Conservation (phyloP, 2,329 filamentous ascomycete species). For the Ceratocystis destructans region DNA sequence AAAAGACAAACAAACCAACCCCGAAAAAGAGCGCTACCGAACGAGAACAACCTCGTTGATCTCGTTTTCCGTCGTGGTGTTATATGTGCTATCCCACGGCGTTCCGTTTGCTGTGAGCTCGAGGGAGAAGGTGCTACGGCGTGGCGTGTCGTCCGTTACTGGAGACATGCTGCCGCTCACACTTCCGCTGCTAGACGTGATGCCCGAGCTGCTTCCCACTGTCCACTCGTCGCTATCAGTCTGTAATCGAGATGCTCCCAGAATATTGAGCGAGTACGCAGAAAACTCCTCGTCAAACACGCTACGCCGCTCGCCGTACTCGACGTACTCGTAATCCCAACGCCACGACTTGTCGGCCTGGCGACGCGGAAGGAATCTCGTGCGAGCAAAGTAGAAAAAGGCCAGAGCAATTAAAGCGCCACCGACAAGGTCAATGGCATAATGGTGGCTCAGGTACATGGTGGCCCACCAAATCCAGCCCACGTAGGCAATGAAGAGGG, state of each 20-base stretch:
- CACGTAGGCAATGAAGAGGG: conserved; percentile 69
- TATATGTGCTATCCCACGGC: conserved; percentile 28
- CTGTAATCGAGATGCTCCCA: conserved; percentile 30
- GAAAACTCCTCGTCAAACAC: conserved; percentile 35
- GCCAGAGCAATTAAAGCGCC: conserved; percentile 67
- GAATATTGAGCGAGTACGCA: conserved; percentile 33
- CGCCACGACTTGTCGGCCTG: conserved; percentile 76
- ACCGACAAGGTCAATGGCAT: conserved; percentile 81
- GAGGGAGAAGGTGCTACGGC: conserved; percentile 21
- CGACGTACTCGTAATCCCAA: conserved; percentile 93
- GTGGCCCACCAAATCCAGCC: conserved; percentile 97
- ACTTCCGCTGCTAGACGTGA: conserved; percentile 27
- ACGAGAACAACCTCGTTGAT: conserved; percentile 34
- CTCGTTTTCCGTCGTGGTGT: conserved; percentile 30
- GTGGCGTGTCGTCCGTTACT: conserved; percentile 32
- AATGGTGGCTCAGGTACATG: conserved; percentile 96
- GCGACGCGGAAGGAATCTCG: conserved; percentile 65
- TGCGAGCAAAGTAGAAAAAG: conserved; percentile 70
- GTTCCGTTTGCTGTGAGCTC: conserved; percentile 29
- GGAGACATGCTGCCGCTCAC: conserved; percentile 39
- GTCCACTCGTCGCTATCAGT: conserved; percentile 78
- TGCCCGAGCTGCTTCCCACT: conserved; percentile 65
- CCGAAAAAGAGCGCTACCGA: conserved; percentile 24
- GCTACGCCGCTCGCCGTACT: conserved; percentile 44
- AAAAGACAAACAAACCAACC: conserved; percentile 17